Conservation (phyloP, 2,329 filamentous ascomycete species). For the Dactylonectria estremocensis region DNA sequence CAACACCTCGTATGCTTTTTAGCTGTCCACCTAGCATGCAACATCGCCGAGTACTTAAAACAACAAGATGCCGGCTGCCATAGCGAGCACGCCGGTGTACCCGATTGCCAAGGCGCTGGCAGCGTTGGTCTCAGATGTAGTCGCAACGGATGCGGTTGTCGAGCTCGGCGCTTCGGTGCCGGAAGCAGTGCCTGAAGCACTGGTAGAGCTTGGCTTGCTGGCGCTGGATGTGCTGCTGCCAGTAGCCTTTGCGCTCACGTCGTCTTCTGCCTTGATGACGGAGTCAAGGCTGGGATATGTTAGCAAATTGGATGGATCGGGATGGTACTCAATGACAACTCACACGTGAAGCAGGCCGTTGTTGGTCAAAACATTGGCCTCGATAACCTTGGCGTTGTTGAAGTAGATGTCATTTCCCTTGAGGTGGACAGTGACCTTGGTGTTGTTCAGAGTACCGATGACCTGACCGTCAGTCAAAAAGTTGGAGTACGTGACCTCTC, state of each 20-base stretch:
- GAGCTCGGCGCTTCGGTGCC: background rate
- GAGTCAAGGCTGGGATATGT: slow-evolving; percentile 16
- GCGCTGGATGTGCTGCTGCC: slow-evolving; percentile 11
- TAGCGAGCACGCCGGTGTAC: background rate
- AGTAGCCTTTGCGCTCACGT: background rate
- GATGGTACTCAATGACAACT: slow-evolving; percentile 1
- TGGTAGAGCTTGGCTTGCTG: background rate
- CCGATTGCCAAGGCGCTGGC: slow-evolving; percentile 15
- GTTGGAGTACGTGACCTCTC: slow-evolving; percentile 39
- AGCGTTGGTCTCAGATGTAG: slow-evolving; percentile 7
- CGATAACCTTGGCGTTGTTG: slow-evolving; percentile 44
- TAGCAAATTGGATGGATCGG: background rate
- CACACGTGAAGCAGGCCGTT: slow-evolving; percentile 44
- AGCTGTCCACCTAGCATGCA: background rate
- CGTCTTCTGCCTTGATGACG: slow-evolving; percentile 13
- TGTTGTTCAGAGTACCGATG: slow-evolving; percentile 36
- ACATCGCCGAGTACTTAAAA: slow-evolving; percentile 4
- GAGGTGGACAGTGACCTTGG: slow-evolving; percentile 31
- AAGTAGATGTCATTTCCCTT: slow-evolving; percentile 39
- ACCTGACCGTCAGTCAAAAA: slow-evolving; percentile 37
- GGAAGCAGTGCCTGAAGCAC: background rate
- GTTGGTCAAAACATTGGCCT: slow-evolving; percentile 41
- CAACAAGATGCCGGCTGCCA: slow-evolving; percentile 23
- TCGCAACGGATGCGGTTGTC: slow-evolving; percentile 14
- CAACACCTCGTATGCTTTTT: background rate